phyloP scores from a whole-genome alignment of 2,329 filamentous ascomycete species.

The Diaporthe sp. region DNA sequence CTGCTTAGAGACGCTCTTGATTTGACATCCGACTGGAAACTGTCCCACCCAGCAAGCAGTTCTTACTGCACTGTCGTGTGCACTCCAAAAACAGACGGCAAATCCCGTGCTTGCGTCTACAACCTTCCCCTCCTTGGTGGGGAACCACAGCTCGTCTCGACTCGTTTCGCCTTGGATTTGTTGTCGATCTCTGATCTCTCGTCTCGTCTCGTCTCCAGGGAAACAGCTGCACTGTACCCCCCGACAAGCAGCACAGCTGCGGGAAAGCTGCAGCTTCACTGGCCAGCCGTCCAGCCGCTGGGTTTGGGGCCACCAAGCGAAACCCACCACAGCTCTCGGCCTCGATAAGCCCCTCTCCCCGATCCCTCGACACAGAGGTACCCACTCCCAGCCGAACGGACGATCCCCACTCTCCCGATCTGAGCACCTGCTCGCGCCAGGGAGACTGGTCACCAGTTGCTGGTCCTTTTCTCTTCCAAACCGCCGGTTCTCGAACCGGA shows the following conservation, averaged over 20 bases:
- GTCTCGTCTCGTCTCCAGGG: slow-evolving; percentile 30
- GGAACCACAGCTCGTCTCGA: slow-evolving; percentile 19
- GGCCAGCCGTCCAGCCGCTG: slow-evolving; percentile 19
- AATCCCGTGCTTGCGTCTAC: slow-evolving; percentile 8
- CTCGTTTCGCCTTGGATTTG: slow-evolving; percentile 9
- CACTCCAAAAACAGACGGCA: neutral
- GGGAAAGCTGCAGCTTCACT: slow-evolving; percentile 29
- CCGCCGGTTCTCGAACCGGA: neutral
- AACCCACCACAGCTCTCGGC: slow-evolving; percentile 20
- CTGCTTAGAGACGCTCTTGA: neutral
- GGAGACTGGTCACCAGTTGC: neutral
- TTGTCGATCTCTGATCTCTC: slow-evolving; percentile 24
- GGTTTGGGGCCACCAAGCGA: slow-evolving; percentile 14
- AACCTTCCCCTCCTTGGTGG: neutral
- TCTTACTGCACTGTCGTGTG: neutral
- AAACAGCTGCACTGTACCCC: slow-evolving; percentile 8
- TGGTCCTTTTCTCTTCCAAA: neutral
- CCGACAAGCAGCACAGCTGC: slow-evolving; percentile 1
- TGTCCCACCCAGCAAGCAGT: neutral
- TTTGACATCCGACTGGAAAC: neutral
- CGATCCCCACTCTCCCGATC: slow-evolving; percentile 28
- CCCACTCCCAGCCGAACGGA: slow-evolving; percentile 26
- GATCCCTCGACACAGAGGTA: slow-evolving; percentile 17
- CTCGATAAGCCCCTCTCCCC: slow-evolving; percentile 27
- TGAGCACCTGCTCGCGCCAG: slow-evolving; percentile 16